phyloP scores from a whole-genome alignment of 1,284 basidiomycete species.

The Dichomitus squalens region DNA sequence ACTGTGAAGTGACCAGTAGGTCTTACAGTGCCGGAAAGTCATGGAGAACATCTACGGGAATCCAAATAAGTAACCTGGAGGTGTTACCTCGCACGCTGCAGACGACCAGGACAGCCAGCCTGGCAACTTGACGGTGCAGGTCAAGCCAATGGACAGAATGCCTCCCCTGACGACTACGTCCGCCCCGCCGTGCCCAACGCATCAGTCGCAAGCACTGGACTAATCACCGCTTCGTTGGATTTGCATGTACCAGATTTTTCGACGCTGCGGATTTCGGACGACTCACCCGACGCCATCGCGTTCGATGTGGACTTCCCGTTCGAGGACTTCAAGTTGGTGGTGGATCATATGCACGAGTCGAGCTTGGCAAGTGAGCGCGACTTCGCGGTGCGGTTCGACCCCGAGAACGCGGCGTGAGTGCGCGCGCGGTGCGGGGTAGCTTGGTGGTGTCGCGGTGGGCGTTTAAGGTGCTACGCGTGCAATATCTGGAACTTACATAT shows the following conservation, averaged over 20 bases:
- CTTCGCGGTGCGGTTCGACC: conserved; percentile 71
- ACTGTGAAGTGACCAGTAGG: conserved; percentile 11
- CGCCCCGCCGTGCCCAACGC: conserved; percentile 52
- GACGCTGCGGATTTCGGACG: conserved; percentile 25
- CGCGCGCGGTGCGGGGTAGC: neutral
- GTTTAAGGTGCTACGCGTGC: neutral
- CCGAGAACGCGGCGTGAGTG: conserved; percentile 18
- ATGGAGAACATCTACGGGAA: conserved; percentile 40
- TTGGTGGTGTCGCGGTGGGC: neutral
- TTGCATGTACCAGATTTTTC: conserved; percentile 40
- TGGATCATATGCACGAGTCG: conserved; percentile 24
- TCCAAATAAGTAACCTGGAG: conserved; percentile 25
- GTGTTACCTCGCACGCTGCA: conserved; percentile 27
- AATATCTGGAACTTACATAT: neutral
- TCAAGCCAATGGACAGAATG: conserved; percentile 48
- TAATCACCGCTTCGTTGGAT: conserved; percentile 47
- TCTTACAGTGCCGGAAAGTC: conserved; percentile 36
- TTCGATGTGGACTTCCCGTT: conserved; percentile 39
- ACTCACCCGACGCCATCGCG: conserved; percentile 45
- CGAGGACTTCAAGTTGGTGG: conserved; percentile 5
- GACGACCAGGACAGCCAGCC: conserved; percentile 12
- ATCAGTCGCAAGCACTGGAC: conserved; percentile 9
- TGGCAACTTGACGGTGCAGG: conserved; percentile 33
- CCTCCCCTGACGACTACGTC: conserved; percentile 45
- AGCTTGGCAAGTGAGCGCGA: conserved; percentile 66